Evolutionary conservation across 257 asterid genomes (phyloP).

Genomic region (Solanum neorickii): DNA sequence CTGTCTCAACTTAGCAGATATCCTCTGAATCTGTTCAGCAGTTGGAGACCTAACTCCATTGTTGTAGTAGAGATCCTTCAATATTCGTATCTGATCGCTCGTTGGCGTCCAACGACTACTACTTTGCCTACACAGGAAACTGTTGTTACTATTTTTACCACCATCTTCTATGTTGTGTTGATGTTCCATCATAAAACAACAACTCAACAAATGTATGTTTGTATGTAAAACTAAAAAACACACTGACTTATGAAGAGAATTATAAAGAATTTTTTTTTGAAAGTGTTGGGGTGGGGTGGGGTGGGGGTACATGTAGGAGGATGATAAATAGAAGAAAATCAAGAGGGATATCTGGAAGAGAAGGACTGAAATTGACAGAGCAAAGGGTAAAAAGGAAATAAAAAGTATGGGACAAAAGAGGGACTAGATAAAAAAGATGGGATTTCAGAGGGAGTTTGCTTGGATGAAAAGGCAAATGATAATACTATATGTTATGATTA

Average conservation of each 20-base stretch:
- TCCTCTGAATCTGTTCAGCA: conserved; percentile 91
- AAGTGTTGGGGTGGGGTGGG: background rate
- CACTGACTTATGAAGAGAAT: background rate
- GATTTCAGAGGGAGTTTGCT: conserved; percentile 36
- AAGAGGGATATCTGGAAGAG: conserved; percentile 81
- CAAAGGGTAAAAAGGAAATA: conserved; percentile 21
- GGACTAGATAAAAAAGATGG: conserved; percentile 35
- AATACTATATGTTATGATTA: conserved; percentile 12
- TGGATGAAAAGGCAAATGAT: conserved; percentile 70
- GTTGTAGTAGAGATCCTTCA: conserved; percentile 95
- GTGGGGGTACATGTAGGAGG: conserved; percentile 40
- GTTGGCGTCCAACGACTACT: conserved; percentile 96
- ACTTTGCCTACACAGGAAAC: conserved; percentile 69
- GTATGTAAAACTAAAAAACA: background rate
- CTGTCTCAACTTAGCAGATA: conserved; percentile 78
- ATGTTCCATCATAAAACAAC: conserved; percentile 26
- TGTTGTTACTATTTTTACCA: conserved; percentile 5
- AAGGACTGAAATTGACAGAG: conserved; percentile 97
- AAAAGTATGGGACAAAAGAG: conserved; percentile 88
- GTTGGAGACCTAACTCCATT: conserved; percentile 87
- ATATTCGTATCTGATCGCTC: conserved; percentile 75
- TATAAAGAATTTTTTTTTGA: background rate
- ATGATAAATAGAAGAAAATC: conserved; percentile 43
- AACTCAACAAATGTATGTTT: background rate
- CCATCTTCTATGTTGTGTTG: conserved; percentile 13